Conservation (phyloP, 306 rosid species). For the Cicer arietinum region DNA sequence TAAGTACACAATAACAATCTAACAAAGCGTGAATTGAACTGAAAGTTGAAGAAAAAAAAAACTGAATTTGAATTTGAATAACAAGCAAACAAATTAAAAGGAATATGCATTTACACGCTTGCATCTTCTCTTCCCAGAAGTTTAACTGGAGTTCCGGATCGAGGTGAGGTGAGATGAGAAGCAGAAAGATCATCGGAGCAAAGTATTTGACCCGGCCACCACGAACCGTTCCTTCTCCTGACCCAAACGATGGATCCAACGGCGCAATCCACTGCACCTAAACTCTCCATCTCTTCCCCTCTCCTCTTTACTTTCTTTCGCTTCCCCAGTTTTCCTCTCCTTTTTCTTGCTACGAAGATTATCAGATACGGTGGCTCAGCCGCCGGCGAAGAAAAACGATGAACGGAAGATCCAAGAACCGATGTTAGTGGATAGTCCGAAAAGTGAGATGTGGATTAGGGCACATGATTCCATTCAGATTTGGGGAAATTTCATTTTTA, state of each 20-base stretch:
- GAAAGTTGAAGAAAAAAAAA: slow-evolving; percentile 14
- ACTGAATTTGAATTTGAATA: neutral
- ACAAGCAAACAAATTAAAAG: neutral
- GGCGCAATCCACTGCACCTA: slow-evolving; percentile 50
- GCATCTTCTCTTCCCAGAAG: slow-evolving; percentile 65
- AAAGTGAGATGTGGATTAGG: slow-evolving; percentile 43
- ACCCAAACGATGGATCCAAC: slow-evolving; percentile 65
- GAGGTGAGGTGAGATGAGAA: slow-evolving; percentile 58
- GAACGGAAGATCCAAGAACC: slow-evolving; percentile 44
- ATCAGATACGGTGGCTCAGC: slow-evolving; percentile 32
- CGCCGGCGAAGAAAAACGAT: slow-evolving; percentile 46
- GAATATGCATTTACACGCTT: slow-evolving; percentile 45
- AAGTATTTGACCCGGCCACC: slow-evolving; percentile 68
- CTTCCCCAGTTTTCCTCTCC: slow-evolving; percentile 48
- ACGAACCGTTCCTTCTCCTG: slow-evolving; percentile 56
- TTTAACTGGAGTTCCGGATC: slow-evolving; percentile 63
- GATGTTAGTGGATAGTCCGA: slow-evolving; percentile 45
- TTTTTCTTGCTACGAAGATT: neutral
- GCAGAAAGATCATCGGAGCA: slow-evolving; percentile 45
- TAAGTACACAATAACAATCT: neutral
- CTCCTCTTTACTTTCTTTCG: slow-evolving; percentile 45
- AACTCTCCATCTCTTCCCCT: slow-evolving; percentile 45
- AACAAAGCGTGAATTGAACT: slow-evolving; percentile 8
- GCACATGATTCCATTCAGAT: slow-evolving; percentile 54
- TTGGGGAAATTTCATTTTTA: slow-evolving; percentile 53